These are phyloP conservation scores for Lactarius trivialis DNA, from an alignment of 768 basidiomycete species.

Conservation along the genomic window DNA sequence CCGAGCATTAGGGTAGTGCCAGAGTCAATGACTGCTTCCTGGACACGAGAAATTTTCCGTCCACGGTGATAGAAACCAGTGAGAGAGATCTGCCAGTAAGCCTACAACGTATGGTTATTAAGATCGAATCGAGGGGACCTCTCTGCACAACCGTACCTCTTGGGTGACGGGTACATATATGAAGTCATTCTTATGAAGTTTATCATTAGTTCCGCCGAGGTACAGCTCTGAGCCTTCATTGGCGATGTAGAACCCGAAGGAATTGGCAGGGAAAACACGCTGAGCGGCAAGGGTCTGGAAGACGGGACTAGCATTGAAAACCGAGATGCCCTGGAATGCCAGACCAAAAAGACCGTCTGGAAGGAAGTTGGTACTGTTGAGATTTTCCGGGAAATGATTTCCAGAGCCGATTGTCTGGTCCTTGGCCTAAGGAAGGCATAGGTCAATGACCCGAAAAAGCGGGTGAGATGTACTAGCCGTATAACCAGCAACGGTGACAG, in stretches of 20 bases:
- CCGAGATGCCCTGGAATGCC: constrained; percentile 29
- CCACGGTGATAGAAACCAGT: constrained; percentile 7
- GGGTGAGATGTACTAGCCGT: constrained; percentile 19
- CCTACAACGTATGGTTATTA: constrained; percentile 6
- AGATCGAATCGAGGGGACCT: neutral
- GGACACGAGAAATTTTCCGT: neutral
- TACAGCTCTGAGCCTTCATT: constrained; percentile 25
- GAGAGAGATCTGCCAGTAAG: constrained; percentile 22
- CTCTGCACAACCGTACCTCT: neutral
- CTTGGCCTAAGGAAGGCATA: constrained; percentile 17
- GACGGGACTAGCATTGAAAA: constrained; percentile 23
- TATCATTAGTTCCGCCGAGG: constrained; percentile 5
- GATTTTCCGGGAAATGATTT: constrained; percentile 32
- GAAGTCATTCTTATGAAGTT: neutral
- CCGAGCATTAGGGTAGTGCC: constrained; percentile 25
- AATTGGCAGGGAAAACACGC: constrained; percentile 29
- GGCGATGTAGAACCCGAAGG: constrained; percentile 44
- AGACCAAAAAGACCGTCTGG: constrained; percentile 42
- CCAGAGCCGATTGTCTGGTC: constrained; percentile 42
- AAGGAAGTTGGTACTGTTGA: constrained; percentile 23
- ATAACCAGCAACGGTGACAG: constrained; percentile 34
- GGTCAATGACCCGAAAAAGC: neutral
- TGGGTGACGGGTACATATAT: neutral
- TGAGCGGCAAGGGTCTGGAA: constrained; percentile 40
- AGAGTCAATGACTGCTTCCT: constrained; percentile 21